Base-by-base conservation (phyloP, 2,329 filamentous ascomycete genomes). In the Penicillium sp. region DNA sequence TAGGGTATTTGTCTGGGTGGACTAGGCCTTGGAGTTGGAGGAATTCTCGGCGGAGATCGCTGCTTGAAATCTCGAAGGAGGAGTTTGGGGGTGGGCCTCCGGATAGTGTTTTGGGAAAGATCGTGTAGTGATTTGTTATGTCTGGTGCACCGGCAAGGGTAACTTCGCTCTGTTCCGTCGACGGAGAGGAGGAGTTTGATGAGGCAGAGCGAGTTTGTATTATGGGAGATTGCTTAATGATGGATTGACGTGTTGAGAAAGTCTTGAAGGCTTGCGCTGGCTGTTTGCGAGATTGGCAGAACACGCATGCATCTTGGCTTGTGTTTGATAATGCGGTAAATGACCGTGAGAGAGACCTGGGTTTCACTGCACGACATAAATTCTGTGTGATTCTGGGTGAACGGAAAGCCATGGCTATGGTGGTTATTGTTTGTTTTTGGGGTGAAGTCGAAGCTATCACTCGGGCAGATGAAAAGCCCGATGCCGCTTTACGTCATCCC, bases 81-180 rank as follows among this genome's bases (percentile, higher is more conserved):
- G 90, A 86, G 0, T 65, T 46, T 0, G 92, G 92, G 0, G 93
- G 93, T 0, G 89, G 87, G 2, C 92, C 92, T 1, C 70, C 46
- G 0, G 90, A 82, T 3, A 96, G 79, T 3, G 90, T 88, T 28
- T 80, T 67, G 1, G 91, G 90, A 77, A 99, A 99, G 72, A 97
- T 82, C 48, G 85, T 82, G 79, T 96, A 97, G 77, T 92, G 82
- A 46, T 85, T 89, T 33, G 68, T 70, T 41, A 70, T 66, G 46
- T 73, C 65, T 2, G 69, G 69, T 27, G 63, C 56, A 30, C 50
- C 53, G 22, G 50, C 38, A n/a, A 61, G 41, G n/a, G 41, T 35
- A 33, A 25, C 28, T 30, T 56, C 41, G 13, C n/a, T 38, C 10
- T 44, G 11, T 14, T 42, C 41, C 14, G 39, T 33, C 16, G 14